A percentile compares a stretch with the other conserved stretches of the same genome.
phyloP scores from a whole-genome alignment of 106 monocot genomes.

The Iris macrosiphon region DNA sequence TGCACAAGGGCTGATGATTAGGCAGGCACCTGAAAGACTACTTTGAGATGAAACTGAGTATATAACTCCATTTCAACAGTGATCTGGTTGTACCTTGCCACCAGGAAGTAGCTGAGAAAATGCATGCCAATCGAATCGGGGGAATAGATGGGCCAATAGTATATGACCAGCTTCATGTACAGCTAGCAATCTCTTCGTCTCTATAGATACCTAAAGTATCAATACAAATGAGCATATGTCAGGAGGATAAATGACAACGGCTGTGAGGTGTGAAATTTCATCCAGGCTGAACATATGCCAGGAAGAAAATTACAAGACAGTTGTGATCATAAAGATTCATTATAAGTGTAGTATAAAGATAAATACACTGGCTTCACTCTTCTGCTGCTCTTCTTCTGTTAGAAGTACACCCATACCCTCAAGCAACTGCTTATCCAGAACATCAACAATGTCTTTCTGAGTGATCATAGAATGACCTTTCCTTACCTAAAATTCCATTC shows the following conservation, averaged over 20 bases:
- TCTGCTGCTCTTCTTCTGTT: conserved; percentile 91
- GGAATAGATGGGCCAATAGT: conserved; percentile 78
- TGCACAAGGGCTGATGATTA: conserved; percentile 13
- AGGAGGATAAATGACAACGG: not conserved
- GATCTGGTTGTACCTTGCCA: conserved; percentile 93
- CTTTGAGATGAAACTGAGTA: too few relatives aligned
- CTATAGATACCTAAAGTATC: conserved; percentile 46
- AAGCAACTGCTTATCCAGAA: conserved; percentile 78
- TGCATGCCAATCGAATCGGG: conserved; percentile 90
- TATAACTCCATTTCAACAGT: too few relatives aligned
- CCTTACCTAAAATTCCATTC: conserved; percentile 42
- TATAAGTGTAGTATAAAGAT: not conserved
- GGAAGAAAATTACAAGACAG: not conserved
- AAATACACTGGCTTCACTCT: conserved; percentile 72
- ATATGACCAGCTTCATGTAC: conserved; percentile 94
- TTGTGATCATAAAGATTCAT: not conserved
- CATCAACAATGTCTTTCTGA: conserved; percentile 78
- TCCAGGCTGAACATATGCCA: not conserved
- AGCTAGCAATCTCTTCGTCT: conserved; percentile 67
- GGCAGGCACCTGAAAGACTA: too few relatives aligned
- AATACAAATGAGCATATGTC: conserved; percentile 1
- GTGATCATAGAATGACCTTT: conserved; percentile 65
- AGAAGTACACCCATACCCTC: conserved; percentile 93
- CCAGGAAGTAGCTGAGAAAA: conserved; percentile 96
- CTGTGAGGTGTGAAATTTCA: not conserved